phyloP scores from a whole-genome alignment of 2,329 filamentous ascomycete species.

The Apiospora arundinis region DNA sequence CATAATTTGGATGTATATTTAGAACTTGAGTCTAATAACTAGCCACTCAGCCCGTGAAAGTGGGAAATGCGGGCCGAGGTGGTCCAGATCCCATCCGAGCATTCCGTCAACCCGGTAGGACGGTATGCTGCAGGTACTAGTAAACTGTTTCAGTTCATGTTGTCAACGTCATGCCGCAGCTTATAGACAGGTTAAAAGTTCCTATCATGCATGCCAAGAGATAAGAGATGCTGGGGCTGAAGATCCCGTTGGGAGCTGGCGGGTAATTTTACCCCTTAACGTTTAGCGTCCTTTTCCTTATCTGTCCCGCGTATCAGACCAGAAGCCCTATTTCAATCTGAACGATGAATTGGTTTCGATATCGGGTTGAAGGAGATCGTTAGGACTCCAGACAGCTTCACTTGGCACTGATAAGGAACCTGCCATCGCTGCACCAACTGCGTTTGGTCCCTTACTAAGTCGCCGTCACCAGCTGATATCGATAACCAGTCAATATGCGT shows the following conservation, averaged over 20 bases:
- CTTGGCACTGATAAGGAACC: neutral
- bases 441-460: no score
- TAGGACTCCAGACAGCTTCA: no score
- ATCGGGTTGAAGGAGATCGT: neutral
- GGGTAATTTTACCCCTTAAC: constrained; percentile 3
- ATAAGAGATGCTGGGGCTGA: constrained; percentile 5
- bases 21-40: no score
- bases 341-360: neutral
- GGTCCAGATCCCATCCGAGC: neutral
- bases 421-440: no score
- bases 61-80: neutral
- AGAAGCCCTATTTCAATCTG: neutral
- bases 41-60: neutral
- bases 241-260: neutral
- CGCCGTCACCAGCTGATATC: neutral
- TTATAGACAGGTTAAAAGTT: no score
- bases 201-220: constrained; percentile 1
- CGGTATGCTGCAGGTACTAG: neutral
- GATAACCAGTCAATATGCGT: neutral
- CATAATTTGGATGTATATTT: no score
- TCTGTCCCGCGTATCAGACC: neutral
- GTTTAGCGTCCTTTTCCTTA: constrained; percentile 4
- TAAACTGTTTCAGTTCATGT: no score
- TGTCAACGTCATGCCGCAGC: no score
- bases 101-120: neutral